Evolutionary conservation across 2,329 filamentous ascomycete genomes (phyloP).

Genomic region (Diplocarpon rosae): DNA sequence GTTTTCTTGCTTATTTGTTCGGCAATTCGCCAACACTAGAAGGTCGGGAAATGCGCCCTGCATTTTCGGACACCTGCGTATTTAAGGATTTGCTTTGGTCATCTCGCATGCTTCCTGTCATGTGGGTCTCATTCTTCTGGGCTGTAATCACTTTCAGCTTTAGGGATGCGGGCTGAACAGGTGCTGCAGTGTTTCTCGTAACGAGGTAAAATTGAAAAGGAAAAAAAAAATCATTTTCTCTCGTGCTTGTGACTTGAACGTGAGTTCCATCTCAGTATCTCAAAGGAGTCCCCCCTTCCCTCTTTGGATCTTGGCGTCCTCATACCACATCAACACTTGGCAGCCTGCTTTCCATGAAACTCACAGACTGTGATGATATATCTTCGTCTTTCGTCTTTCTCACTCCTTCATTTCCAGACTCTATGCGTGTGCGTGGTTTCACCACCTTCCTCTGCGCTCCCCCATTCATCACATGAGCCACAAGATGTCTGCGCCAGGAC

Average conservation of each 20-base stretch:
- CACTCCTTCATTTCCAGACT: no score
- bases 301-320: background rate
- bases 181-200: slow-evolving; percentile 19
- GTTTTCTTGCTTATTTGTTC: slow-evolving; percentile 21
- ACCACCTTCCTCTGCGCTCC: no score
- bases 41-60: slow-evolving; percentile 24
- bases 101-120: slow-evolving; percentile 18
- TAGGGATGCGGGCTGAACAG: slow-evolving; percentile 16
- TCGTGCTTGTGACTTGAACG: slow-evolving; percentile 1
- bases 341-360: background rate
- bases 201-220: slow-evolving; percentile 20
- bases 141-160: slow-evolving; percentile 9
- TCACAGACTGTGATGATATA: background rate
- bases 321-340: background rate
- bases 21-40: slow-evolving; percentile 25
- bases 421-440: no score
- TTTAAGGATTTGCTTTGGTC: slow-evolving; percentile 23
- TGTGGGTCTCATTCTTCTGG: slow-evolving; percentile 17
- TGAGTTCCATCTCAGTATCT: slow-evolving; percentile 4
- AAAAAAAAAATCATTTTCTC: background rate
- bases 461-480: no score
- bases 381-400: background rate
- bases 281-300: background rate
- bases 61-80: slow-evolving; percentile 24
- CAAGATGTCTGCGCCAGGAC: background rate